phyloP scores from a whole-genome alignment of 2,329 filamentous ascomycete genomes.

The Aspergillus sp. region DNA sequence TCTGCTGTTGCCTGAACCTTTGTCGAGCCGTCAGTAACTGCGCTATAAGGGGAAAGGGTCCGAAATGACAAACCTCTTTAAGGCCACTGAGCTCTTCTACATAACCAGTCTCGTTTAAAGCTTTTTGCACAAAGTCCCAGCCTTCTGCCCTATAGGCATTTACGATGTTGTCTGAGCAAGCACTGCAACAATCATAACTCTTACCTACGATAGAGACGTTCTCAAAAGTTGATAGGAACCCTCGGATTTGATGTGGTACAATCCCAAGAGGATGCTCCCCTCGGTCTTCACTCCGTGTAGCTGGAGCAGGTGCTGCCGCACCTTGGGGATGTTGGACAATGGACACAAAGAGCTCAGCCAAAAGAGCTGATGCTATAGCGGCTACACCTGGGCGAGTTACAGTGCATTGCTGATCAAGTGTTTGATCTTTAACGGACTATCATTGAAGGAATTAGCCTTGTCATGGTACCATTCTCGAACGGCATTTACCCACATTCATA shows the following conservation, averaged over 20 bases:
- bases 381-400: constrained; percentile 92
- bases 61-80: constrained; percentile 42
- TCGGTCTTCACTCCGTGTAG: constrained; percentile 24
- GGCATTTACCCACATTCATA: constrained; percentile 65
- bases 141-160: constrained; percentile 49
- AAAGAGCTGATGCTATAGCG: constrained; percentile 81
- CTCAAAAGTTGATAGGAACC: constrained; percentile 57
- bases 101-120: constrained; percentile 57
- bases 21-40: constrained; percentile 14
- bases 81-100: constrained; percentile 61
- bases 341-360: constrained; percentile 86
- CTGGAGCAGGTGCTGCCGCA: constrained; percentile 35
- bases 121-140: constrained; percentile 58
- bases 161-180: constrained; percentile 55
- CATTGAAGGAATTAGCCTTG: constrained; percentile 8
- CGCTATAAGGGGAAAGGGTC: background rate
- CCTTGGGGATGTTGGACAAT: constrained; percentile 75
- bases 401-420: constrained; percentile 95
- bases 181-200: constrained; percentile 59
- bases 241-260: constrained; percentile 60
- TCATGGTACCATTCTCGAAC: constrained; percentile 4
- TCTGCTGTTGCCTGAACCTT: constrained; percentile 45
- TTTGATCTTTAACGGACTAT: constrained; percentile 88
- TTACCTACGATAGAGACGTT: constrained; percentile 54
- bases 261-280: constrained; percentile 45